Base-by-base conservation (phyloP, 495 filamentous ascomycete species). In the Xylaria bambusicola region DNA sequence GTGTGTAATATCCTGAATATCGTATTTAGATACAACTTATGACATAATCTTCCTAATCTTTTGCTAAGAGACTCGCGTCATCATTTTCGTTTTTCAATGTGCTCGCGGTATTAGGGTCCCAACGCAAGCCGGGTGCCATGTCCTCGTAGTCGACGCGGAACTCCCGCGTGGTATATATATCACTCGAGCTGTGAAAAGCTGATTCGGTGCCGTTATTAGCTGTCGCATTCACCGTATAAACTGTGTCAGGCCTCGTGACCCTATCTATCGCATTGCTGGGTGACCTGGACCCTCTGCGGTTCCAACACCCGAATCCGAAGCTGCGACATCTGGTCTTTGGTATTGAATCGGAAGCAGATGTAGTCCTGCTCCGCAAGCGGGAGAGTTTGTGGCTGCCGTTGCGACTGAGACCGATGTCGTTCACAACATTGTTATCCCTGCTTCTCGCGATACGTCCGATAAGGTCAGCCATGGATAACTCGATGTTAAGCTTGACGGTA, bases 401-500 rank as follows among this genome's bases (percentile, higher is more conserved):
- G 31, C 31, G 33, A 1, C 4, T n/a, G 31, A 31, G 18, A 8
- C 18, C 1, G 29, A 7, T 20, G 0, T 17, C 3, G 10, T 36
- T 10, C 24, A 26, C 40, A 6, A 23, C 23, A 1, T 41, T 17
- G 15, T 17, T 0, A 9, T 55, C 18, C 26, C 23, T 62, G 41
- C 47, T 49, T 21, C 45, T 56, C 2, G 63, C 66, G 13, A 69
- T 50, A 6, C 57, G 52, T 3, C 61, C 70, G 51, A 82, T 81
- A 29, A 82, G 72, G 15, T 66, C 64, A 1, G 80, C 77, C 80
- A 82, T 82, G 18, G 73, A 73, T 71, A 82, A 71, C 60, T 81
- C 78, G 62, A 83, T 80, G 53, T 81, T 78, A 36, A 83, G 73
- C 52, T 83, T 83, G 21, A 83, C 78, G 23, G 76, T 78, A 60